Base-by-base conservation (phyloP, 1,284 basidiomycete genomes). In the Ceratobasidium sp. region DNA sequence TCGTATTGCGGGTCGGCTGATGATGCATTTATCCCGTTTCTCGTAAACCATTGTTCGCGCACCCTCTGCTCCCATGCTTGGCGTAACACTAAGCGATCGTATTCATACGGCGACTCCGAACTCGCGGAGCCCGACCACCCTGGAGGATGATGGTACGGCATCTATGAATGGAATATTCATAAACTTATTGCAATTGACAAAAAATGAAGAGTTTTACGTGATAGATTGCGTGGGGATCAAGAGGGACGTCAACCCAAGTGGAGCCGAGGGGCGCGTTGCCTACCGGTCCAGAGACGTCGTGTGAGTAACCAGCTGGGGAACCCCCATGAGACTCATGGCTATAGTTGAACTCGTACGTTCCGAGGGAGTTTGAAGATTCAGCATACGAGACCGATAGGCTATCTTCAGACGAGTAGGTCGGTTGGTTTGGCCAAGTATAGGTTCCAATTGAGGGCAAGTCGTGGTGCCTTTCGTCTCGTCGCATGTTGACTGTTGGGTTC, bases 191-290 rank as follows among this genome's bases (percentile, higher is more conserved):
- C 13, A 47, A 53, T 1, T 31, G 17, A 20, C 20, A 10, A 13
- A 49, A 37, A 39, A 49, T 23, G 23, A 45, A 39, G 23, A 51
- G 28, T 23, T 20, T 75, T 75, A 75, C 71, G 61, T 75, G 71
- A 64, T 75, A 75, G 7, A 75, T 75, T 31, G 71, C 71, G 49
- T 75, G 64, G 35, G 71, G 71, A 37, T 75, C 71, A 28, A 75
- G 71, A 13, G 71, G 71, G 26, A 75, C 49, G 49, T 75, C 71
- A 17, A 31, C 23, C 71, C 71, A 75, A 31, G 71, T 31, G 49
- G 60, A 61, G 71, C 61, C 23, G n/a, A 37, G 7, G 26, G 60
- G 37, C 23, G 47, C 35, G 33, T 28, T 26, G 49, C 17, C 47
- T 23, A 31, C 28, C 20, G 49, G 31, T 28, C 23, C 71, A 17